These are phyloP conservation scores for Monosporascus cannonballus DNA, from an alignment of 2,329 filamentous ascomycete species.

Conservation along the genomic window DNA sequence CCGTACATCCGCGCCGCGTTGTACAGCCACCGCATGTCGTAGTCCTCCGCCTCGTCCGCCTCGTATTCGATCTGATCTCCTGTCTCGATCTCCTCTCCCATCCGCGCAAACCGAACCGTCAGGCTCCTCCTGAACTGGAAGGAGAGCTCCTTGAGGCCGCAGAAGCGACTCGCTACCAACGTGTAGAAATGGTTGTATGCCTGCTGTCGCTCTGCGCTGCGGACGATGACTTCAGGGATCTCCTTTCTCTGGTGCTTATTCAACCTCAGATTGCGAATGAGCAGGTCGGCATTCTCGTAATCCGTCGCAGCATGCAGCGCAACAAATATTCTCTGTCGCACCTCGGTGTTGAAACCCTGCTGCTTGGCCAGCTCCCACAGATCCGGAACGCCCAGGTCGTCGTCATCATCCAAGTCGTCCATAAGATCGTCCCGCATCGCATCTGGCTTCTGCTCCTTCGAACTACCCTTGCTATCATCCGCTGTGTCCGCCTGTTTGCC, in stretches of 20 bases:
- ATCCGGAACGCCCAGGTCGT: conserved; percentile 56
- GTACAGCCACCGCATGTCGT: conserved; percentile 44
- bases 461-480: conserved; percentile 18
- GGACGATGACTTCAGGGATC: conserved; percentile 79
- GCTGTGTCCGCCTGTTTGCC: conserved; percentile 26
- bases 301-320: conserved; percentile 82
- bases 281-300: conserved; percentile 74
- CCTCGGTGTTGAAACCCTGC: conserved; percentile 80
- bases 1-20: conserved; percentile 52
- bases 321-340: conserved; percentile 87
- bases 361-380: conserved; percentile 67
- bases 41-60: conserved; percentile 47
- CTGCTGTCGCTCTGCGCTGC: conserved; percentile 77
- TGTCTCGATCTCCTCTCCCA: conserved; percentile 66
- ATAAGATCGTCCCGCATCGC: conserved; percentile 27
- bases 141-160: conserved; percentile 65
- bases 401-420: conserved; percentile 20
- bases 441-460: conserved; percentile 18
- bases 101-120: conserved; percentile 76
- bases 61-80: conserved; percentile 56
- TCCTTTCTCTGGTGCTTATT: conserved; percentile 84
- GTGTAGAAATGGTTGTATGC: conserved; percentile 92
- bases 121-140: conserved; percentile 84
- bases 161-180: conserved; percentile 73
- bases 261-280: conserved; percentile 74